Conservation (phyloP, 805 yeast species). For the Starmerella bacillaris region DNA sequence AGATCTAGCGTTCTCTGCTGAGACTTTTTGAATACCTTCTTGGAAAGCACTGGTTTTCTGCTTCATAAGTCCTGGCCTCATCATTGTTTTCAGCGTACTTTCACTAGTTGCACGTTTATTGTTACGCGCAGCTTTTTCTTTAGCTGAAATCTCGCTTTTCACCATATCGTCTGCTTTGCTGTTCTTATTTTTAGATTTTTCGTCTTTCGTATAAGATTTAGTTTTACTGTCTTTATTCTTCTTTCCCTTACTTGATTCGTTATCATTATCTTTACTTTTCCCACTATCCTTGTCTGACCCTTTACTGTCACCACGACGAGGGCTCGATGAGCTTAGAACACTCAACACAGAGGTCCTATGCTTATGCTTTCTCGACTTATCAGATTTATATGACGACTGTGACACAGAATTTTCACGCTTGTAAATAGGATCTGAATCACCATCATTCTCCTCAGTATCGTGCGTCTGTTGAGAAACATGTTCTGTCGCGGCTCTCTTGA, state of each 20-base stretch:
- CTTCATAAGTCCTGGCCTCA: constrained; percentile 21
- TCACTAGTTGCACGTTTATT: constrained; percentile 7
- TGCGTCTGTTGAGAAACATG: background rate
- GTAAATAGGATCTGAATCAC: too few relatives aligned
- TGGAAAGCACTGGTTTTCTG: constrained; percentile 28
- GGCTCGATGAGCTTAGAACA: background rate
- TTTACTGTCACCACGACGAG: background rate
- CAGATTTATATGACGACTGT: background rate
- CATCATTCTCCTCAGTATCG: too few relatives aligned
- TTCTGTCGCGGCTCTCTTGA: background rate
- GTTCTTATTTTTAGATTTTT: background rate
- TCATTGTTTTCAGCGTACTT: constrained; percentile 14
- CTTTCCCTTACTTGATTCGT: background rate
- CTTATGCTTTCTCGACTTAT: constrained; percentile 11
- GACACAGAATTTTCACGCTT: too few relatives aligned
- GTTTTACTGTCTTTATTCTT: background rate
- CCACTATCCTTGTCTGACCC: too few relatives aligned
- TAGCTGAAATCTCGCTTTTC: constrained; percentile 2
- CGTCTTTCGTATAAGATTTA: background rate
- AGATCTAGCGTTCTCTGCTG: constrained; percentile 62
- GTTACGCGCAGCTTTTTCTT: constrained; percentile 1
- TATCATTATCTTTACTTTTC: background rate
- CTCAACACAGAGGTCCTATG: constrained; percentile 10
- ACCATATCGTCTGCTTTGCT: background rate
- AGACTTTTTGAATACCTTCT: constrained; percentile 66